Percentiles rank a stretch among this genome's conserved stretches.
phyloP scores from a whole-genome alignment of 2,329 filamentous ascomycete genomes.

The Diaporthe sp. region DNA sequence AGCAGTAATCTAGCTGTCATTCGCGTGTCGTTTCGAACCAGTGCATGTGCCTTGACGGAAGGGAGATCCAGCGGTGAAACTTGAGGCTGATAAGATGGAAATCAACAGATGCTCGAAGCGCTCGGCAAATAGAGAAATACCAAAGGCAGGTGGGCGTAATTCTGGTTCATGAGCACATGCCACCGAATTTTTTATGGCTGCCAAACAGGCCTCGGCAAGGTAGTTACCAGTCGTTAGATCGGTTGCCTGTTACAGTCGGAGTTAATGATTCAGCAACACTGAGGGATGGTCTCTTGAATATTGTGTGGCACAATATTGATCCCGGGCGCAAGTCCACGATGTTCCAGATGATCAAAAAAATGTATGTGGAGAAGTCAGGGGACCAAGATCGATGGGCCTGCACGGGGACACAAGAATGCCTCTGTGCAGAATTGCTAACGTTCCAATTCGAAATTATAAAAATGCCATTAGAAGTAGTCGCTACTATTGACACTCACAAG shows the following conservation, averaged over 20 bases:
- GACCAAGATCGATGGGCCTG: background rate
- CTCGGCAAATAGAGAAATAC: background rate
- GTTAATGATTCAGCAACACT: background rate
- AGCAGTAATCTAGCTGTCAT: background rate
- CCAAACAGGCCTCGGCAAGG: background rate
- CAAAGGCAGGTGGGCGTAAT: rapidly evolving
- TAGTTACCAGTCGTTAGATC: background rate
- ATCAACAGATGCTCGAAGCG: background rate
- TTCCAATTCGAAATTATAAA: background rate
- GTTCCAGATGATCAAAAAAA: background rate
- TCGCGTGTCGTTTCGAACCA: background rate
- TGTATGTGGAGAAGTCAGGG: background rate
- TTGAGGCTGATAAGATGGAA: background rate
- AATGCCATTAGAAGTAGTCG: too few species aligned
- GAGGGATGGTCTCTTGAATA: too few species aligned
- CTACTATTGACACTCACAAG: background rate
- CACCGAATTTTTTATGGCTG: background rate
- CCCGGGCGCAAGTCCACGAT: background rate
- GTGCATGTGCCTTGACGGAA: background rate
- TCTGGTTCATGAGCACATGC: background rate
- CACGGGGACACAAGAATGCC: background rate
- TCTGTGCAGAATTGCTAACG: background rate
- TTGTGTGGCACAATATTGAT: background rate
- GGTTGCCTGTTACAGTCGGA: background rate
- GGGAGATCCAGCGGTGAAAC: background rate